phyloP scores from a whole-genome alignment of 768 basidiomycete genomes.

The Suillus sp. region DNA sequence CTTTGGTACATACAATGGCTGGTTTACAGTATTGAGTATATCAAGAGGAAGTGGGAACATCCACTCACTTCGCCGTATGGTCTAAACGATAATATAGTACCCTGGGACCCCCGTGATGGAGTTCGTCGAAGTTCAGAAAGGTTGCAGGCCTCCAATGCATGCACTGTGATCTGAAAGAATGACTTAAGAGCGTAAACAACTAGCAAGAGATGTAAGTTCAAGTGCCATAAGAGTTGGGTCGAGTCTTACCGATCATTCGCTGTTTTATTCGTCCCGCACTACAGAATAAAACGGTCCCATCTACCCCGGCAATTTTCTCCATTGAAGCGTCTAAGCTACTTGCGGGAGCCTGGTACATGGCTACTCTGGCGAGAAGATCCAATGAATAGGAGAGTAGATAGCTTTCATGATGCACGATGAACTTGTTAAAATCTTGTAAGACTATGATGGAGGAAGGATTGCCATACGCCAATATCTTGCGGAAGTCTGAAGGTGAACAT shows the following conservation, averaged over 20 bases:
- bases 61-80: slow-evolving; percentile 64
- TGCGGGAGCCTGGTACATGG: slow-evolving; percentile 47
- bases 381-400: slow-evolving; percentile 68
- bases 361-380: slow-evolving; percentile 65
- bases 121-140: slow-evolving; percentile 38
- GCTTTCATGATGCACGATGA: slow-evolving; percentile 64
- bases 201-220: slow-evolving; percentile 26
- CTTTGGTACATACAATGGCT: slow-evolving; percentile 73
- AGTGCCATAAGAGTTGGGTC: background rate
- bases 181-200: slow-evolving; percentile 71
- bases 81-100: slow-evolving; percentile 49
- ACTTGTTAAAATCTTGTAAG: slow-evolving; percentile 62
- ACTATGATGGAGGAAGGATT: slow-evolving; percentile 58
- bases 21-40: slow-evolving; percentile 11
- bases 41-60: slow-evolving; percentile 10
- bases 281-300: slow-evolving; percentile 61
- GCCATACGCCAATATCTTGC: slow-evolving; percentile 51
- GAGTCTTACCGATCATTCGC: slow-evolving; percentile 53
- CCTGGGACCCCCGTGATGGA: slow-evolving; percentile 37
- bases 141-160: slow-evolving; percentile 59
- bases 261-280: slow-evolving; percentile 54
- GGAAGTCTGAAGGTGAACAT: slow-evolving; percentile 48
- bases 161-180: slow-evolving; percentile 59
- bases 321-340: slow-evolving; percentile 54
- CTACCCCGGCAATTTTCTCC: slow-evolving; percentile 61